phyloP scores from a whole-genome alignment of 1,284 basidiomycete genomes.

The Peniophora sp. region DNA sequence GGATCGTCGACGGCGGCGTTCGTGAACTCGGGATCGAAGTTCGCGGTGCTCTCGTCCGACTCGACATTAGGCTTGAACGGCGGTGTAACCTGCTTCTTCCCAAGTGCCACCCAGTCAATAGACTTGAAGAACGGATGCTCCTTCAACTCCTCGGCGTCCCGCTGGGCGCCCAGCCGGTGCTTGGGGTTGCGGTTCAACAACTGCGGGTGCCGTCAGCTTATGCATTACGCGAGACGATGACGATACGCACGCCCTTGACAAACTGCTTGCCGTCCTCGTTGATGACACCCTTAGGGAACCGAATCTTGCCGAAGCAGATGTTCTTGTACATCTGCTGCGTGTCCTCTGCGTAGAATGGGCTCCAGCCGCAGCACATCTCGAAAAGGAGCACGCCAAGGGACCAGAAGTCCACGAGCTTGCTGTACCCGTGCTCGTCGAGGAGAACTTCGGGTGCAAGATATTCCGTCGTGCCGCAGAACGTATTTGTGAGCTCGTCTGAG shows the following conservation, averaged over 20 bases:
- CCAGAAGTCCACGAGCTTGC: slow-evolving; percentile 99
- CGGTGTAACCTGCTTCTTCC: slow-evolving; percentile 87
- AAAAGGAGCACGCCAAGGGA: slow-evolving; percentile 87
- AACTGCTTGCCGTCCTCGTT: slow-evolving; percentile 99
- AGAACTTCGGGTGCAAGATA: slow-evolving; percentile 98
- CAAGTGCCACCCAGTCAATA: slow-evolving; percentile 87
- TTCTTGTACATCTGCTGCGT: slow-evolving; percentile 99
- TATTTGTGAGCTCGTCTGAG: slow-evolving; percentile 93
- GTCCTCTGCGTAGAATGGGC: slow-evolving; percentile 98
- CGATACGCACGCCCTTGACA: slow-evolving; percentile 83
- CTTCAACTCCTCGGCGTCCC: slow-evolving; percentile 92
- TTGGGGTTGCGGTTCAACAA: slow-evolving; percentile 97
- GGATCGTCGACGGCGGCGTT: slow-evolving; percentile 72
- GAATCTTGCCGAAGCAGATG: slow-evolving; percentile 98
- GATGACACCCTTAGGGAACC: slow-evolving; percentile 96
- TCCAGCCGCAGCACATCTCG: slow-evolving; percentile 99
- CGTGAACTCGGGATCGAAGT: slow-evolving; percentile 99
- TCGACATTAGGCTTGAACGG: slow-evolving; percentile 98
- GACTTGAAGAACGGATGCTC: slow-evolving; percentile 92
- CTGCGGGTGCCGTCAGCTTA: slow-evolving; percentile 31
- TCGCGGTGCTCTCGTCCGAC: slow-evolving; percentile 94
- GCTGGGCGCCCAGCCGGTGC: slow-evolving; percentile 86
- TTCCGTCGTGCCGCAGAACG: slow-evolving; percentile 95
- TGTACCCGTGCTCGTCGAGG: slow-evolving; percentile 98
- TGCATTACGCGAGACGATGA: background rate